These are phyloP conservation scores for Talaromyces nanjingensis DNA, from an alignment of 495 filamentous ascomycete species.

Conservation along the genomic window DNA sequence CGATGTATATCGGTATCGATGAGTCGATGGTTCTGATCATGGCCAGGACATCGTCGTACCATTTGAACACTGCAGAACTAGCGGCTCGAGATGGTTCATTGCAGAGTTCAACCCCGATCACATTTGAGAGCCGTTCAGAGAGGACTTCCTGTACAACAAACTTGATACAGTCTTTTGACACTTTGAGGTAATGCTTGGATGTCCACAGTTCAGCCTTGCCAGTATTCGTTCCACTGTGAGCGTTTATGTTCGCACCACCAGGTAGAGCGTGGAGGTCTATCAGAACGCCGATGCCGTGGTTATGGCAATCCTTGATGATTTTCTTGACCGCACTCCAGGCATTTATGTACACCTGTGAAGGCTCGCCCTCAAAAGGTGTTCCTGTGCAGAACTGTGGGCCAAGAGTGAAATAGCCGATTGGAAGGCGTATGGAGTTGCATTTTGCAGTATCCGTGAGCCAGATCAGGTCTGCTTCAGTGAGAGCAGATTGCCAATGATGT, in stretches of 20 bases:
- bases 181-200: slow-evolving; percentile 21
- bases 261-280: slow-evolving; percentile 50
- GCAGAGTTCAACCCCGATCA: slow-evolving; percentile 45
- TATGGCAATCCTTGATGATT: slow-evolving; percentile 30
- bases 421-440: slow-evolving; percentile 47
- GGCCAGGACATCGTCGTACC: slow-evolving; percentile 43
- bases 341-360: slow-evolving; percentile 35
- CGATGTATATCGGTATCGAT: slow-evolving; percentile 45
- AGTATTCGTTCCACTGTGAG: slow-evolving; percentile 43
- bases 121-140: slow-evolving; percentile 26
- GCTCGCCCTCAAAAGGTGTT: slow-evolving; percentile 39
- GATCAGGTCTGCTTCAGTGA: slow-evolving; percentile 35
- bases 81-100: slow-evolving; percentile 44
- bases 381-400: slow-evolving; percentile 35
- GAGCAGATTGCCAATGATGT: slow-evolving; percentile 38
- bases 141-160: slow-evolving; percentile 38
- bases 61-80: slow-evolving; percentile 38
- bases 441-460: slow-evolving; percentile 38
- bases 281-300: slow-evolving; percentile 42
- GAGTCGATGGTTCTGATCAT: slow-evolving; percentile 34
- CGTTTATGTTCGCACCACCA: slow-evolving; percentile 43
- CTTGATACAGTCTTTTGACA: slow-evolving; percentile 29
- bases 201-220: slow-evolving; percentile 39
- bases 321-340: slow-evolving; percentile 40
- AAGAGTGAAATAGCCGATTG: slow-evolving; percentile 50